Base-by-base conservation (phyloP, 2,329 filamentous ascomycete genomes). In the Metarhizium album region DNA sequence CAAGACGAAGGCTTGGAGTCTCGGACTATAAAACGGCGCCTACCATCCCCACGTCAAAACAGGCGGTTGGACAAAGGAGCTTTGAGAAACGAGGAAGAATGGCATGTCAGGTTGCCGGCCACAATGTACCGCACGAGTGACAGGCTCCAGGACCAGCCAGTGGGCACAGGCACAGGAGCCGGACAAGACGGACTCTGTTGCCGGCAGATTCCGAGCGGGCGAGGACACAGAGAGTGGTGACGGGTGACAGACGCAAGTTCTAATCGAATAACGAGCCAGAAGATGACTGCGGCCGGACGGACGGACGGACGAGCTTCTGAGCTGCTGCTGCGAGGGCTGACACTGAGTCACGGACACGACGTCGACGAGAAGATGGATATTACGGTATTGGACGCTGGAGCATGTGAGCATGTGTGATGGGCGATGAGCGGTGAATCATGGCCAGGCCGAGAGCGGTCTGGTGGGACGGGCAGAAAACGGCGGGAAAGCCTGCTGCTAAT, bases 1-100 rank as follows among this genome's bases (percentile, higher is more conserved):
- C 55, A 57, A 54, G 49, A 51, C 47, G 48, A 20, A 24, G n/a
- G 22, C 27, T 14, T 29, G n/a, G 20, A 24, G n/a, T n/a, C 27
- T 14, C 22, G n/a, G 20, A n/a, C 20, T 24, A 24, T 14, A n/a
- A 23, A 24, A 5, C 40, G 13, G 3, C 40, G 40, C 20, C 40
- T 14, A 23, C 20, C 20, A 43, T 43, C 24, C 9, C 40, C 20
- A 43, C 20, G 40, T 24, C 40, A 22, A 42, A 6, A n/a, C 7
- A 29, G 7, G 38, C 38, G 8, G 40, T 13, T 43, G n/a, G 4
- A 6, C 20, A 24, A 8, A 13, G 18, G 6, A 43, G 40, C 40
- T n/a, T 23, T 29, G 7, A 13, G 9, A 14, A 13, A 14, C 14
- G 33, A 13, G 11, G 7, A 35, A 35, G 33, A 8, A 35, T n/a